Conservation (phyloP, 2,329 filamentous ascomycete species). For the Phoma sp. region DNA sequence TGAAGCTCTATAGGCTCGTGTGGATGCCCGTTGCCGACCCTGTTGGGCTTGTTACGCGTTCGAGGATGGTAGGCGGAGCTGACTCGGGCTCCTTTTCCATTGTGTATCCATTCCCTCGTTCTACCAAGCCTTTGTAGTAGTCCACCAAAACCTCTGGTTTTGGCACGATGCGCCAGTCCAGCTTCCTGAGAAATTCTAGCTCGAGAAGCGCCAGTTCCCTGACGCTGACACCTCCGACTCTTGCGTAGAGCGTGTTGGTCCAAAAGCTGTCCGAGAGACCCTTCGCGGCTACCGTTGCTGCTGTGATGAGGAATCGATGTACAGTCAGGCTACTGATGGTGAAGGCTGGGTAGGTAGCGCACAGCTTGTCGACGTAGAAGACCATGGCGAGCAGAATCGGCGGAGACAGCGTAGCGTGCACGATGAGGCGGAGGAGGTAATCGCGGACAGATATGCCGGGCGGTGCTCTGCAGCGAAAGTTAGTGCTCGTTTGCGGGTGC, state of each 20-base stretch:
- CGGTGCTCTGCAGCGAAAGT: slow-evolving; percentile 60
- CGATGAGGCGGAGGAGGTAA: slow-evolving; percentile 89
- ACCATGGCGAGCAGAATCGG: slow-evolving; percentile 98
- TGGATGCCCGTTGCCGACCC: slow-evolving; percentile 32
- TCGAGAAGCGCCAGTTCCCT: slow-evolving; percentile 90
- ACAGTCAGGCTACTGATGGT: slow-evolving; percentile 96
- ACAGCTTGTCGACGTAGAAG: slow-evolving; percentile 96
- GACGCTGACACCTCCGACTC: slow-evolving; percentile 89
- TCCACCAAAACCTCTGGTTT: slow-evolving; percentile 92
- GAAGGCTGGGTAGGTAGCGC: slow-evolving; percentile 89
- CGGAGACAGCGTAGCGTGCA: slow-evolving; percentile 90
- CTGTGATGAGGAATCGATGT: slow-evolving; percentile 95
- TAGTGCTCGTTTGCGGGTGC: slow-evolving; percentile 1
- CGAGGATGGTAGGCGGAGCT: slow-evolving; percentile 16
- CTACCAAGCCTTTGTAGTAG: slow-evolving; percentile 89
- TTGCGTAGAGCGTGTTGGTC: slow-evolving; percentile 96
- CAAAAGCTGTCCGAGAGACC: slow-evolving; percentile 96
- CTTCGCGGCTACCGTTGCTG: slow-evolving; percentile 93
- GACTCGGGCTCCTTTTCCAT: slow-evolving; percentile 49
- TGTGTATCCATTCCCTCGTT: slow-evolving; percentile 65
- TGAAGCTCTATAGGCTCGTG: slow-evolving; percentile 25
- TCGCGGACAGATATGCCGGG: slow-evolving; percentile 94
- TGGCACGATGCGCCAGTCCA: slow-evolving; percentile 97
- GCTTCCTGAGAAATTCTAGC: slow-evolving; percentile 87
- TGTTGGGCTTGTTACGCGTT: slow-evolving; percentile 19